These are phyloP conservation scores for Pilobolus umbonatus DNA, from an alignment of 192 early-diverging fungal genomes.

Conservation along the genomic window DNA sequence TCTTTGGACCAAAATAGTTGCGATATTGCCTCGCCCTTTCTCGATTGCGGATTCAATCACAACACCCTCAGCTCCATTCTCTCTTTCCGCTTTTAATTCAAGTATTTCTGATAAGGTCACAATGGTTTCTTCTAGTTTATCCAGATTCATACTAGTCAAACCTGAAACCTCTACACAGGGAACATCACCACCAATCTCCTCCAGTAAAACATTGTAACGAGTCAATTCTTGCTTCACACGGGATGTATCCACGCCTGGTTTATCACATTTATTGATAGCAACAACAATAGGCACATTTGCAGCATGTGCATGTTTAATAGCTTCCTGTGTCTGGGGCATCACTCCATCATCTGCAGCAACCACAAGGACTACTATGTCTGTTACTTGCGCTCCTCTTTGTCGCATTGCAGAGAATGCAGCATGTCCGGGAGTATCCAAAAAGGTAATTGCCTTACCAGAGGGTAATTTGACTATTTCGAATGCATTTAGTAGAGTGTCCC, in stretches of 20 bases:
- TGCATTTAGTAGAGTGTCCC: neutral
- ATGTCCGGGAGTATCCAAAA: constrained; percentile 96
- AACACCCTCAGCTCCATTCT: constrained; percentile 74
- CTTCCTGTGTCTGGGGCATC: constrained; percentile 97
- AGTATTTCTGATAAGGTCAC: constrained; percentile 79
- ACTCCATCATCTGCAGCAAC: constrained; percentile 97
- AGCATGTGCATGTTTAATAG: constrained; percentile 84
- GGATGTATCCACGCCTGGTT: constrained; percentile 66
- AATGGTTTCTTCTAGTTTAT: constrained; percentile 86
- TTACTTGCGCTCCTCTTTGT: constrained; percentile 85
- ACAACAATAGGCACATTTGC: constrained; percentile 90
- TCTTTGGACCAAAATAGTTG: constrained; percentile 83
- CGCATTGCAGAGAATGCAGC: constrained; percentile 95
- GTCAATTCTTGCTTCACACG: constrained; percentile 64
- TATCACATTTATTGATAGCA: constrained; percentile 98
- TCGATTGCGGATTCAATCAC: constrained; percentile 87
- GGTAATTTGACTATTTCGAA: constrained; percentile 49
- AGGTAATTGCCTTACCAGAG: constrained; percentile 76
- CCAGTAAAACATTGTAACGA: constrained; percentile 75
- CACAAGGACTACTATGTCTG: constrained; percentile 95
- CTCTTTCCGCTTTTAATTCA: constrained; percentile 80
- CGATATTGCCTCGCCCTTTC: constrained; percentile 80
- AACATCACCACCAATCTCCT: constrained; percentile 91
- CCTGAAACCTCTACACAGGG: constrained; percentile 89
- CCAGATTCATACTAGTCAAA: constrained; percentile 79